Evolutionary conservation across 176 grass and related monocot species (phyloP).

Genomic region (Oryza punctata): DNA sequence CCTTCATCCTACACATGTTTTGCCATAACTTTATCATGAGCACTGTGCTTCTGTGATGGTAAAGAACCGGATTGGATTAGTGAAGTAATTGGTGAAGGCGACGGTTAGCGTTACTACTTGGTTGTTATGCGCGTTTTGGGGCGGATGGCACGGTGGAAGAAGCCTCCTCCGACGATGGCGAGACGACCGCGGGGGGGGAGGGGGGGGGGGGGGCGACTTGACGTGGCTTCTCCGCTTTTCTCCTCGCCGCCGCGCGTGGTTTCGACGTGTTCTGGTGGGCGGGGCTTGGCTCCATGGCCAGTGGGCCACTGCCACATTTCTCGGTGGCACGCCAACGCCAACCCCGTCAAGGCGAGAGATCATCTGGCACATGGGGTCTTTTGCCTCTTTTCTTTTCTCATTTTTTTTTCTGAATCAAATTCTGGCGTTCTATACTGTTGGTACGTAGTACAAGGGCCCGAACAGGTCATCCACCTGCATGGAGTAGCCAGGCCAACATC

Average conservation of each 20-base stretch:
- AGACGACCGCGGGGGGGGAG: background rate
- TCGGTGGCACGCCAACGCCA: slow-evolving; percentile 14
- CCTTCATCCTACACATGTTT: too few species aligned
- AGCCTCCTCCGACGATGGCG: background rate
- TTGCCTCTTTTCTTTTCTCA: background rate
- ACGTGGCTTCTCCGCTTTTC: background rate
- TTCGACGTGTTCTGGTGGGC: slow-evolving; percentile 17
- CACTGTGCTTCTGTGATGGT: background rate
- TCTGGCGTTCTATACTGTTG: background rate
- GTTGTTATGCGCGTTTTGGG: background rate
- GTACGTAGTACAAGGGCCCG: background rate
- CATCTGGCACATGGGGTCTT: background rate
- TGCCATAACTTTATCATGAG: too few species aligned
- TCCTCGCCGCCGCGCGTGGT: background rate
- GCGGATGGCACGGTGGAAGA: background rate
- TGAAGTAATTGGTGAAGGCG: background rate
- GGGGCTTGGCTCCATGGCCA: background rate
- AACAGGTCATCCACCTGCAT: background rate
- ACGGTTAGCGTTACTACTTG: background rate
- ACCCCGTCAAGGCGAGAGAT: background rate
- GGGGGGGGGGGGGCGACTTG: background rate
- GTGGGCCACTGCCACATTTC: background rate
- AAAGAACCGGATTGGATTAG: background rate
- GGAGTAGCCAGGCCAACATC: background rate
- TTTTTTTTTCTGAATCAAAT: background rate